A percentile compares a stretch with the other conserved stretches of the same genome.
Evolutionary conservation across 2,329 filamentous ascomycete genomes (phyloP).

Genomic region (Colletotrichum sp.): DNA sequence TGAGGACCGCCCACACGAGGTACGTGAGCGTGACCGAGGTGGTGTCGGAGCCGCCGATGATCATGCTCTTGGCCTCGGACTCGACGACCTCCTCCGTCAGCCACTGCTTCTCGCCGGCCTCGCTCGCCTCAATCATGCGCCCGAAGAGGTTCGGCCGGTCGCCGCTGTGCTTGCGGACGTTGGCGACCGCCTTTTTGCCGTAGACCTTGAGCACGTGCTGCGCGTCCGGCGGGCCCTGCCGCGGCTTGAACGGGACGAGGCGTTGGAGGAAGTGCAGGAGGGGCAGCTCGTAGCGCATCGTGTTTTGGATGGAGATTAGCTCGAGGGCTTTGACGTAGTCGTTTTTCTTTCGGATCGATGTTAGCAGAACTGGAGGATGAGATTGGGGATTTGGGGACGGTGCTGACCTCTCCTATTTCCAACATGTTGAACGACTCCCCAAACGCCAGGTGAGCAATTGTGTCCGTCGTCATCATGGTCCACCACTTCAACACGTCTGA

Average conservation of each 20-base stretch:
- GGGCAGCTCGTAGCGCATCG: not conserved
- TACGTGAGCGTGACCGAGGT: slow-evolving; percentile 56
- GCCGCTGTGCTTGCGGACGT: not conserved
- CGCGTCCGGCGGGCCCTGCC: not conserved
- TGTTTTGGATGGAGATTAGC: not conserved
- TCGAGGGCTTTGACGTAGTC: slow-evolving; percentile 4
- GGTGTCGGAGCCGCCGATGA: slow-evolving; percentile 57
- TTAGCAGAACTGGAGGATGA: not conserved
- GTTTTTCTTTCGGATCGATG: not conserved
- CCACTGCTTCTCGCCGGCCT: not conserved
- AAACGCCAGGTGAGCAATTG: slow-evolving; percentile 58
- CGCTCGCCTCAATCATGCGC: not conserved
- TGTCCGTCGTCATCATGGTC: slow-evolving; percentile 57
- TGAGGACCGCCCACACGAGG: slow-evolving; percentile 43
- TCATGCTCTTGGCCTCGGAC: slow-evolving; percentile 46
- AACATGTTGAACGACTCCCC: slow-evolving; percentile 59
- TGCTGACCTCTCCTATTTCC: slow-evolving; percentile 31
- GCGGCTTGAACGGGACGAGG: not conserved
- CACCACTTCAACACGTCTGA: slow-evolving; percentile 59
- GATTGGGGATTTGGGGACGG: not conserved
- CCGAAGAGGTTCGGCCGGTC: not conserved
- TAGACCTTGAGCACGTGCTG: not conserved
- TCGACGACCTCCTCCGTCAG: slow-evolving; percentile 33
- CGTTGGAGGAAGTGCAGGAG: not conserved
- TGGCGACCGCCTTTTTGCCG: not conserved